Evolutionary conservation across 2,329 filamentous ascomycete genomes (phyloP), one percentile per base, ranked within the genome.

Genomic region (Verticillium nubilum): DNA sequence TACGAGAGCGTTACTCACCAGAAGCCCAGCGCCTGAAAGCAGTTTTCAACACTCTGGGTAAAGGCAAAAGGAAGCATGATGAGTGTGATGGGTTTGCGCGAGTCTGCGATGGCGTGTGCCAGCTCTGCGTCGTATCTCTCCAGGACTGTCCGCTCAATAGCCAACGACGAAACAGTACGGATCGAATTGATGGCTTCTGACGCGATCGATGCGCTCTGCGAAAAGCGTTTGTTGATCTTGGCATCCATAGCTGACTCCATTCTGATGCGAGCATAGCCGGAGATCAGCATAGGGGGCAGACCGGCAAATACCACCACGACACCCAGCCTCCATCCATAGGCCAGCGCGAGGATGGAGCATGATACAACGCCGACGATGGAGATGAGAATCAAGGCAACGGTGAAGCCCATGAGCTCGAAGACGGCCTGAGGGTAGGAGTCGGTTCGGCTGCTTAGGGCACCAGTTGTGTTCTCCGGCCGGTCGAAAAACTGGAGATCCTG

Each of bases 171-270:
- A 6, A 31, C 72, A 1, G 79, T 82, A 10, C 77, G 70, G 28
- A 83, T 76, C 0, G 78, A 71, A 1, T 69, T 68, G 6, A 80
- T 71, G 1, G 78, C 73, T 58, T 82, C 80, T n/a, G 74, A 73
- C 0, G 80, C 80, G 23, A 79, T 72, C 9, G 73, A 68, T 1
- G 78, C 78, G 50, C 76, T 78, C 13, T 71, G 67, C 15, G 74
- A 62, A 61, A 74, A 78, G 7, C 68, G 66, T 25, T 71, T 69
- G 33, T 70, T 69, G 2, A 72, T 74, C 4, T 70, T 64, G 9
- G 67, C 60, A 52, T 80, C 74, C 31, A 80, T 67, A 19, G 68
- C 69, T 15, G 69, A 66, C 37, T 80, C 72, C n/a, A 81, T 66
- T n/a, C 76, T 70, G 17, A 82, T 75, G 5, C 77, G 72, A 9